Conservation (phyloP, 768 basidiomycete species). For the Mycena epipterygia region DNA sequence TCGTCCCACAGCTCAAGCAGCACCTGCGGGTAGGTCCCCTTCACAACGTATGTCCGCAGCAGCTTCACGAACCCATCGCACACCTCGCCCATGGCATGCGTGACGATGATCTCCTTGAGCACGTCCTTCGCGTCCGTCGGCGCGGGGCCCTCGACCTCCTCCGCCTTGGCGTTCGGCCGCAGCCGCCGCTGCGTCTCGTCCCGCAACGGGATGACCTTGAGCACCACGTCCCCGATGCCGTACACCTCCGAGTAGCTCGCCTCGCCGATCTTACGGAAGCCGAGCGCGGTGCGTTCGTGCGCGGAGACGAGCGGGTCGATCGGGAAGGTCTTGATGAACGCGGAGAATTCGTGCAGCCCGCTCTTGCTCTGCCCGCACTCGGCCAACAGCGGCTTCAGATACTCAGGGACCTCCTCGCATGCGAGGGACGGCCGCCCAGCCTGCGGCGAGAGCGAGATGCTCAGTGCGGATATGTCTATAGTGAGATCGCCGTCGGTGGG, state of each 20-base stretch:
- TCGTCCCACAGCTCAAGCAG: conserved; percentile 91
- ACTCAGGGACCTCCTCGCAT: conserved; percentile 59
- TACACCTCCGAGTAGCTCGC: conserved; percentile 98
- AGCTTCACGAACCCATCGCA: conserved; percentile 86
- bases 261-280: conserved; percentile 92
- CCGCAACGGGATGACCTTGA: conserved; percentile 88
- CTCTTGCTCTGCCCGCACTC: conserved; percentile 77
- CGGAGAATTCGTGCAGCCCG: conserved; percentile 81
- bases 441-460: conserved; percentile 46
- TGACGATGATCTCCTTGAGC: conserved; percentile 85
- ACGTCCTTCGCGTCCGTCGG: conserved; percentile 79
- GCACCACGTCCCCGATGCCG: conserved; percentile 88
- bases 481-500: conserved; percentile 69
- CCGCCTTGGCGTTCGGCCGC: conserved; percentile 36
- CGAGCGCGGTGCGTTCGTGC: conserved; percentile 36
- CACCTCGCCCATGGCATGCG: conserved; percentile 80
- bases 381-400: conserved; percentile 73
- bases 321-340: conserved; percentile 87
- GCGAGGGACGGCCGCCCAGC: conserved; percentile 39
- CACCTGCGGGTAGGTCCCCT: conserved; percentile 85
- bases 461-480: conserved; percentile 61
- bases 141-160: conserved; percentile 70
- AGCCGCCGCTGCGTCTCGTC: conserved; percentile 55
- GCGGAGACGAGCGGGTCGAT: conserved; percentile 73
- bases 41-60: conserved; percentile 87